These are phyloP conservation scores for Cyclotella baltica DNA, from an alignment of 108 stramenopile genomes.

Conservation along the genomic window DNA sequence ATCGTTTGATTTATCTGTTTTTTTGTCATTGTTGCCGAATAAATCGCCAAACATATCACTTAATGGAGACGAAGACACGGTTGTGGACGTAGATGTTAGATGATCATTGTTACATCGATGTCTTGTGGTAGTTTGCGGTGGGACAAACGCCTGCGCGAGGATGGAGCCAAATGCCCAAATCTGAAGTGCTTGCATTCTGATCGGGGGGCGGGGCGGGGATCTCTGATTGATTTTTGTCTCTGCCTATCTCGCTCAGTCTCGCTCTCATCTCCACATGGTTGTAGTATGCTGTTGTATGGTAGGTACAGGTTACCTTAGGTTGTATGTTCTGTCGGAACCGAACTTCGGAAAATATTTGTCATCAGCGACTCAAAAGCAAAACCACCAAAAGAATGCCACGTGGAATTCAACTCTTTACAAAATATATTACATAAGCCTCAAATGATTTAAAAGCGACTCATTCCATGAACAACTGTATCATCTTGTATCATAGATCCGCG, in stretches of 20 bases:
- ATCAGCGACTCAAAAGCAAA: no score
- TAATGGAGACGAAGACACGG: slow-evolving; percentile 13
- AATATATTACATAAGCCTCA: no score
- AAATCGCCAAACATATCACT: slow-evolving; percentile 24
- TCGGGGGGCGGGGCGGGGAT: not conserved
- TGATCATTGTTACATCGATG: not conserved
- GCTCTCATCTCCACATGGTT: no score
- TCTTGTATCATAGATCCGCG: no score
- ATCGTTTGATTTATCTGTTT: not conserved
- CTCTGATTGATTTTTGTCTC: not conserved
- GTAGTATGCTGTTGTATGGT: no score
- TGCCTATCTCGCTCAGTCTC: not conserved
- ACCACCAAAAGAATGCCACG: no score
- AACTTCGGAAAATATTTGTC: no score
- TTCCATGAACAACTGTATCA: no score
- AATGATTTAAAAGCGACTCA: no score
- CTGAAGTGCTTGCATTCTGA: not conserved
- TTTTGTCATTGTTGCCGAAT: slow-evolving; percentile 17
- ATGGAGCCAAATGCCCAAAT: not conserved
- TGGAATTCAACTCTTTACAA: no score
- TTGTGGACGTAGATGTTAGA: not conserved
- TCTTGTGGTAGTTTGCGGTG: not conserved
- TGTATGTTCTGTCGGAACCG: no score
- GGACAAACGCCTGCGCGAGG: not conserved
- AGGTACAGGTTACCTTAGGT: no score